Base-by-base conservation (phyloP, 805 yeast genomes). In the Saccharomyces mikatae region DNA sequence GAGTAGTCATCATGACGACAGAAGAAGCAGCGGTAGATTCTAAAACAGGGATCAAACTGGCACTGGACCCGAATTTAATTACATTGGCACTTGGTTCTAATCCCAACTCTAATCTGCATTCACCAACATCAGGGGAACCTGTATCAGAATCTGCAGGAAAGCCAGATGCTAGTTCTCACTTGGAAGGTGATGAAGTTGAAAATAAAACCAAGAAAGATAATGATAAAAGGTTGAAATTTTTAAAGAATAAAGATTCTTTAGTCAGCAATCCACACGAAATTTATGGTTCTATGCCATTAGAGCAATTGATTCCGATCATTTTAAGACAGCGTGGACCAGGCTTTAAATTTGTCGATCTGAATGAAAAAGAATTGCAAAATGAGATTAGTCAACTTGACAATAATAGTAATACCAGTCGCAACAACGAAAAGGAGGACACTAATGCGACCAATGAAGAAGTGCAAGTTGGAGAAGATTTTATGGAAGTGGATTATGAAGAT, bases 251-350 rank as follows among this genome's bases (percentile, higher is more conserved):
- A n/a, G 28, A 55, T 32, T 56, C 62, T 3, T 52, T 69, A 29
- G 53, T 69, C 13, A 57, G 58, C 30, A 69, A 69, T 54, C 73
- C 73, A 1, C 64, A 65, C 50, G 71, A 66, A 41, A 47, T 60
- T 2, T 69, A 58, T 54, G 69, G 67, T 9, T 55, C 74, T 47
- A 70, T 81, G 56, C 70, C 81, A 0, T 63, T 84, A 32, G 73
- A 75, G 17, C 83, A 82, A 59, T 64, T 84, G 36, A 80, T 85
- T 27, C 86, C 86, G 4, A 71, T 80, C 44, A 81, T 84, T 31
- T 71, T 84, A 47, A 70, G 71, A 30, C 84, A 83, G 59, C 69
- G 81, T 31, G 81, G 83, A n/a, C 74, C 84, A 3, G 64, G 64
- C 11, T 58, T 58, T 27, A 62, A 60, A 47, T 84, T 85, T 58